Base-by-base conservation (phyloP, 495 filamentous ascomycete species). In the Neohortaea acidophila region DNA sequence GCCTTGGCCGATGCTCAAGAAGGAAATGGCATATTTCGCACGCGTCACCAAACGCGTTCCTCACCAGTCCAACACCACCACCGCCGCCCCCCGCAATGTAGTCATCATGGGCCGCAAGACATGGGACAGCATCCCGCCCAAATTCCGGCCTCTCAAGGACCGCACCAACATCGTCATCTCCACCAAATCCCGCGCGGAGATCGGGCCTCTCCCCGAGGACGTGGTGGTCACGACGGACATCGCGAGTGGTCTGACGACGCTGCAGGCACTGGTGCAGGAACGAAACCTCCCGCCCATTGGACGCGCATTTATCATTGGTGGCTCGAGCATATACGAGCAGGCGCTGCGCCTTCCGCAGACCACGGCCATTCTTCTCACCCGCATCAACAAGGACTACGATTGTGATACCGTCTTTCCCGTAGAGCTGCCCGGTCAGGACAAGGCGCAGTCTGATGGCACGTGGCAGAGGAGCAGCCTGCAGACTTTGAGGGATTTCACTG, bases 21-120 rank as follows among this genome's bases (percentile, higher is more conserved):
- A 73, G 25, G 89, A 97, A 61, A 91, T 97, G 82, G 72, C 68
- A 25, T 94, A 93, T 61, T 97, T 97, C 53, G 82, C 84, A 15
- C 77, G 86, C 35, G 77, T 89, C 5, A 94, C 89, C 3, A 82
- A 81, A 43, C 78, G 83, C 10, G 28, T 55, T 39, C 65, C 35
- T 29, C 58, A 58, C 1, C 23, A 14, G 2, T 28, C 47, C 0
- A 50, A 53, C 6, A 56, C 49, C 15, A 59, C 58, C n/a, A 39
- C 36, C 14, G 36, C 35, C 0, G 36, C 21, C 3, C 54, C n/a
- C 33, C 31, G 56, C 13, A 97, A 96, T 53, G 81, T 79, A 0
- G 77, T 97, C 18, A 77, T 97, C 51, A 97, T 97, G 87, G 89
- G 89, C 33, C 81, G 89, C 46, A 94, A 89, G 59, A 94, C 89